Percentiles rank a stretch among this genome's conserved stretches.
phyloP scores from a whole-genome alignment of 2,329 filamentous ascomycete genomes.

The Fonsecaea multimorphosa region DNA sequence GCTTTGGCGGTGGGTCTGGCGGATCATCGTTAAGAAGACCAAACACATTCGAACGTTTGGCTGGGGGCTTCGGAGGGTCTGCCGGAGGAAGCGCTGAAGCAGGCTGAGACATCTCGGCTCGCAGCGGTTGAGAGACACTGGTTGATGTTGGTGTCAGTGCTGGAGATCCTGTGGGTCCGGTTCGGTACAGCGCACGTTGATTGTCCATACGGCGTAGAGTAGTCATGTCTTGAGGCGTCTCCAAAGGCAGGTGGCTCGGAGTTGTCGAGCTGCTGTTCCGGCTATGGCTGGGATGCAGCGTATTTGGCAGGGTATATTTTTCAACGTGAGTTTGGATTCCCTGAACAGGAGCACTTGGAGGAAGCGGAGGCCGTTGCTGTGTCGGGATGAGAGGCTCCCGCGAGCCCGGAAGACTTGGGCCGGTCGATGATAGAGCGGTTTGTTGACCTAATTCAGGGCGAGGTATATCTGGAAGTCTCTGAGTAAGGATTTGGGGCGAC shows the following conservation, averaged over 20 bases:
- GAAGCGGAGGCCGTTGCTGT: constrained; percentile 25
- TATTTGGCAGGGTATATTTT: constrained; percentile 26
- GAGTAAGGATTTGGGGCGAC: constrained; percentile 34
- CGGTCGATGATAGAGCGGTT: constrained; percentile 11
- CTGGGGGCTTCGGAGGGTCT: constrained; percentile 43
- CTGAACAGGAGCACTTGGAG: constrained; percentile 18
- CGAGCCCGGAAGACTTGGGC: constrained; percentile 23
- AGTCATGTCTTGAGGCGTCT: constrained; percentile 27
- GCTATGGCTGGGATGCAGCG: constrained; percentile 33
- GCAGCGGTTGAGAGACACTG: constrained; percentile 28
- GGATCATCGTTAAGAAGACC: constrained; percentile 57
- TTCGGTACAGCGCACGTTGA: constrained; percentile 25
- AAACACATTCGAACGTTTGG: constrained; percentile 58
- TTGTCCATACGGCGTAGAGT: constrained; percentile 29
- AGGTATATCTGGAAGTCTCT: constrained; percentile 29
- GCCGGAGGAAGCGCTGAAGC: constrained; percentile 25
- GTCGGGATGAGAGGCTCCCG: constrained; percentile 25
- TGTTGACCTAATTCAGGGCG: constrained; percentile 24
- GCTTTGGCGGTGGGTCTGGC: constrained; percentile 54
- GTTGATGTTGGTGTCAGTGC: constrained; percentile 18
- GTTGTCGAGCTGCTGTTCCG: constrained; percentile 26
- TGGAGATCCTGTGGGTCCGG: constrained; percentile 22
- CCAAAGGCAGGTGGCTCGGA: constrained; percentile 23
- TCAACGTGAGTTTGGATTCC: constrained; percentile 28
- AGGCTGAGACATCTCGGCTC: constrained; percentile 29